phyloP scores from a whole-genome alignment of 176 grass and related monocot genomes.

The Musa beccarii region DNA sequence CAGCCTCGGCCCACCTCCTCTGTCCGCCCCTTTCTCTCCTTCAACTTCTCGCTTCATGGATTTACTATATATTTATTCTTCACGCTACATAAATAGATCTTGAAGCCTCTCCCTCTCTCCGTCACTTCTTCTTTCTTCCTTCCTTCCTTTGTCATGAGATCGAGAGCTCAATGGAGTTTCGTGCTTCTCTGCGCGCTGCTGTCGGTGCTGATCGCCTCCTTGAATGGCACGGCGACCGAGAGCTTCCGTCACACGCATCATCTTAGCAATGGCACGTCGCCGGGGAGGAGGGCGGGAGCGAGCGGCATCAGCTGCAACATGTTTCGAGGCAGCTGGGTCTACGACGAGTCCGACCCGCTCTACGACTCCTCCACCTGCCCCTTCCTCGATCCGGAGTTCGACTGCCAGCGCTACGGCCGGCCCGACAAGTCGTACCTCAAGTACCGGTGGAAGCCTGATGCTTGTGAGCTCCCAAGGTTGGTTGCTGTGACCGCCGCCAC shows the following conservation, averaged over 20 bases:
- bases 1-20: too few relatives aligned
- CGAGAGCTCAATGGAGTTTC: background rate
- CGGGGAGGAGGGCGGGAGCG: background rate
- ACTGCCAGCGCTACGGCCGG: constrained; percentile 55
- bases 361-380: constrained; percentile 68
- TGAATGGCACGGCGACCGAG: background rate
- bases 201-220: background rate
- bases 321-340: constrained; percentile 58
- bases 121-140: background rate
- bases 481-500: background rate
- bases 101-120: background rate
- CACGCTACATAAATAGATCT: too few relatives aligned
- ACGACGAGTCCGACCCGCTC: constrained; percentile 62
- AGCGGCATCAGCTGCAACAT: constrained; percentile 30
- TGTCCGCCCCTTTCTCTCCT: too few relatives aligned
- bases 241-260: background rate
- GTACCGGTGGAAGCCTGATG: constrained; percentile 65
- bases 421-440: constrained; percentile 61
- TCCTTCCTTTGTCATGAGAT: background rate
- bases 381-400: constrained; percentile 76
- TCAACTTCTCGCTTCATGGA: too few relatives aligned
- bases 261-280: background rate
- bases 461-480: constrained; percentile 51
- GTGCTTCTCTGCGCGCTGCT: background rate
- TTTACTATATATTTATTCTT: too few relatives aligned